Percentiles rank a stretch among this genome's conserved stretches.
These are phyloP conservation scores for Biscogniauxia marginata DNA, from an alignment of 2,329 filamentous ascomycete species.

Conservation along the genomic window DNA sequence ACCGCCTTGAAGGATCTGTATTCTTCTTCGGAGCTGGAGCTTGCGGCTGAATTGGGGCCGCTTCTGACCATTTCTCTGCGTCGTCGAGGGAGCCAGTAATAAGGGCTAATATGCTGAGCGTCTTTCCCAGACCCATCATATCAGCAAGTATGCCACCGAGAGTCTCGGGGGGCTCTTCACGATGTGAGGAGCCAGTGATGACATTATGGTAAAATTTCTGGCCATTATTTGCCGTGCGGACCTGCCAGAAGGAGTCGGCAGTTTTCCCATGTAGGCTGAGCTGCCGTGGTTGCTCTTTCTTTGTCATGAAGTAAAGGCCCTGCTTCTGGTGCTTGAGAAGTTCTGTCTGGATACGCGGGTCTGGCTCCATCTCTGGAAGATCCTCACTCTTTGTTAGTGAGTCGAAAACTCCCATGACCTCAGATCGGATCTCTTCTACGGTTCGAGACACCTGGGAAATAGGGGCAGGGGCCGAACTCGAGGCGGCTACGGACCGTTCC, in stretches of 20 bases:
- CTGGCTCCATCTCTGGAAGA: slow-evolving; percentile 70
- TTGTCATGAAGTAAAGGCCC: slow-evolving; percentile 81
- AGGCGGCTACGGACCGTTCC: slow-evolving; percentile 28
- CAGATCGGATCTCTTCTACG: slow-evolving; percentile 80
- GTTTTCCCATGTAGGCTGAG: slow-evolving; percentile 55
- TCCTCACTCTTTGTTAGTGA: slow-evolving; percentile 73
- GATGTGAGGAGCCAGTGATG: slow-evolving; percentile 70
- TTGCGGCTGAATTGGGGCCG: slow-evolving; percentile 50
- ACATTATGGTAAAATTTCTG: slow-evolving; percentile 73
- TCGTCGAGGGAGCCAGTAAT: slow-evolving; percentile 64
- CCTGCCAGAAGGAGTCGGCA: slow-evolving; percentile 76
- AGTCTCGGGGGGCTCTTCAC: slow-evolving; percentile 61
- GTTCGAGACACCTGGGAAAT: slow-evolving; percentile 53
- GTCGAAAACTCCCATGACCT: slow-evolving; percentile 86
- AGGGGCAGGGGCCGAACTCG: slow-evolving; percentile 5
- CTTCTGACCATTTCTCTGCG: slow-evolving; percentile 60
- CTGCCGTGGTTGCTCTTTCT: slow-evolving; percentile 68
- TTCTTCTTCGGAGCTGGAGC: slow-evolving; percentile 39
- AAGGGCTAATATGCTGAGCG: slow-evolving; percentile 79
- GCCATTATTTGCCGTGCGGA: slow-evolving; percentile 49
- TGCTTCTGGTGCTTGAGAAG: slow-evolving; percentile 87
- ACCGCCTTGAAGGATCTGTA: slow-evolving; percentile 31
- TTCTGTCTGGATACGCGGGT: slow-evolving; percentile 59
- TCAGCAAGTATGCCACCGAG: slow-evolving; percentile 75
- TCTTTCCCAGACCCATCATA: slow-evolving; percentile 89